Evolutionary conservation across 306 rosid genomes (phyloP).

Genomic region (Prunus campanulata): DNA sequence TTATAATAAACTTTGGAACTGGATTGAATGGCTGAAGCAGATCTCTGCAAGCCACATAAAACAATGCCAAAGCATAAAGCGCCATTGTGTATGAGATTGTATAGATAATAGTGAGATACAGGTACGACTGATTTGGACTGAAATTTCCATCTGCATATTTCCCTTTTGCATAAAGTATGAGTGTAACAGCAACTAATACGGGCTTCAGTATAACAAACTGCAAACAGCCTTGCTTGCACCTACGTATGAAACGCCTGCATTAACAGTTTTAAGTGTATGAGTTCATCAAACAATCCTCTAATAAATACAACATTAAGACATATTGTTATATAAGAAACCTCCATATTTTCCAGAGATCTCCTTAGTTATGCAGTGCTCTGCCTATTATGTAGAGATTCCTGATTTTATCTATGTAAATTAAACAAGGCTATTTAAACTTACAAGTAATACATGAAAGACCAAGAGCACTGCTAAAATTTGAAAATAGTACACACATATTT

Average conservation of each 20-base stretch:
- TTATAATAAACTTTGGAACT: slow-evolving; percentile 88
- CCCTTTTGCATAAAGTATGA: slow-evolving; percentile 82
- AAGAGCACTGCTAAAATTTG: neutral
- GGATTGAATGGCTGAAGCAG: slow-evolving; percentile 98
- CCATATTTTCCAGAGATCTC: neutral
- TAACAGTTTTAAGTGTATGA: slow-evolving; percentile 27
- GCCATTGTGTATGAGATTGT: slow-evolving; percentile 90
- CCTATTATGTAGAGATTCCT: neutral
- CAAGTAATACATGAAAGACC: neutral
- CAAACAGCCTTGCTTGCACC: slow-evolving; percentile 98
- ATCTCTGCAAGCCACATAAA: slow-evolving; percentile 94
- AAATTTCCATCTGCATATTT: slow-evolving; percentile 87
- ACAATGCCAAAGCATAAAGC: slow-evolving; percentile 80
- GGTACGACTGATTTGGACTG: slow-evolving; percentile 81
- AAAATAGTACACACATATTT: neutral
- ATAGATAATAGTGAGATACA: slow-evolving; percentile 91
- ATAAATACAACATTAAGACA: slow-evolving; percentile 14
- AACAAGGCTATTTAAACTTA: neutral
- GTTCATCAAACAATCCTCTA: slow-evolving; percentile 11
- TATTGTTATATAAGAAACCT: slow-evolving; percentile 5
- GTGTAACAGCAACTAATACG: slow-evolving; percentile 75
- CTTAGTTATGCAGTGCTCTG: neutral
- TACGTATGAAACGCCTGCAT: slow-evolving; percentile 94
- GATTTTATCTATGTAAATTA: neutral
- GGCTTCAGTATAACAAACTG: slow-evolving; percentile 99